Percentiles rank a stretch among this genome's conserved stretches.
Evolutionary conservation across 345 rosid species (phyloP).

Genomic region (Triadica sebifera): DNA sequence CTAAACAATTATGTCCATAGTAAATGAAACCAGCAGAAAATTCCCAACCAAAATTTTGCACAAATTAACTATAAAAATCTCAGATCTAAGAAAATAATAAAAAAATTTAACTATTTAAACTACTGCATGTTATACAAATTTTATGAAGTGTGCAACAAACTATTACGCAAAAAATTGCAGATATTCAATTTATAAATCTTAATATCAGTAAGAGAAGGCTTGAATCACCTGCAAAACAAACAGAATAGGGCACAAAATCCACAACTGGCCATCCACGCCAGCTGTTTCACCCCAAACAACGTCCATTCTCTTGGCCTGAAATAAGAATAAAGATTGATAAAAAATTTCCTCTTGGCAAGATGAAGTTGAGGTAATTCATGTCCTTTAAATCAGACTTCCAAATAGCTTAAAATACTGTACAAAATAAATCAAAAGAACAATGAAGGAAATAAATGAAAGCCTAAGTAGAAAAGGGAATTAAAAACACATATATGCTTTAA

Average conservation of each 20-base stretch:
- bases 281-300: constrained; percentile 99
- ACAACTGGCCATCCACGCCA: constrained; percentile 91
- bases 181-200: neutral
- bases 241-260: constrained; percentile 92
- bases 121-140: neutral
- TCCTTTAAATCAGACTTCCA: neutral
- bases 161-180: neutral
- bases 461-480: constrained; percentile 1
- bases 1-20: neutral
- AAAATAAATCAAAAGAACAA: neutral
- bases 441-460: neutral
- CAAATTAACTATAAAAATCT: neutral
- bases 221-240: constrained; percentile 80
- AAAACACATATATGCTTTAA: neutral
- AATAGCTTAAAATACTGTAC: too few species aligned
- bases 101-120: neutral
- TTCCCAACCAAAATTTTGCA: neutral
- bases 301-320: constrained; percentile 99
- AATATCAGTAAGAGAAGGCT: neutral
- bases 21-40: neutral
- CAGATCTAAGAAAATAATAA: neutral
- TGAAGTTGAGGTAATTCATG: constrained; percentile 8
- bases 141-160: neutral
- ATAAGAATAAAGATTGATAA: neutral
- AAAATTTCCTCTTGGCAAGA: neutral